A percentile compares a stretch with the other conserved stretches of the same genome.
phyloP scores from a whole-genome alignment of 73 alveolate genomes.

The Breviolum minutum region DNA sequence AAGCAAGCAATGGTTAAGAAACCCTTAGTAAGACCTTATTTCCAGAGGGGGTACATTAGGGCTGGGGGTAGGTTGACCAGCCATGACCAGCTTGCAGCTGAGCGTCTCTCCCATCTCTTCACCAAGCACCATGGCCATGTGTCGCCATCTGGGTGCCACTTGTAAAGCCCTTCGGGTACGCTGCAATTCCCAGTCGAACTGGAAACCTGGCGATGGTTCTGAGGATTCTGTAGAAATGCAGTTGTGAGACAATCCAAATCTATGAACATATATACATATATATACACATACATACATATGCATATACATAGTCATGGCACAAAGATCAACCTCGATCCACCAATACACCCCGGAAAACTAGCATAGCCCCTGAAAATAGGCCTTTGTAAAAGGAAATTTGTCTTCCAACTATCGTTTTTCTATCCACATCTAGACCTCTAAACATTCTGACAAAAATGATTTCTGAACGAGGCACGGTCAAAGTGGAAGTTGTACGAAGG shows the following conservation, averaged over 20 bases:
- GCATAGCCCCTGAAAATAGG: too few species aligned
- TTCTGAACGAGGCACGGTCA: neutral
- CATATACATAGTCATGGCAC: too few species aligned
- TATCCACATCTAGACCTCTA: too few species aligned
- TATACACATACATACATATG: neutral
- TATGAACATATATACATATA: neutral
- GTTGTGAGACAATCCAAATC: neutral
- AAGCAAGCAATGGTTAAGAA: neutral
- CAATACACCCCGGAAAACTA: too few species aligned
- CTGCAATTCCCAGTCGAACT: slow-evolving; percentile 53
- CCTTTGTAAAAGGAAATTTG: too few species aligned
- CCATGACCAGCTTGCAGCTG: neutral
- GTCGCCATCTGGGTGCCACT: neutral
- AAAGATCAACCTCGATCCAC: too few species aligned
- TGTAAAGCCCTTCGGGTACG: slow-evolving; percentile 25
- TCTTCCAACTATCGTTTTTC: too few species aligned
- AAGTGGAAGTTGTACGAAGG: slow-evolving; percentile 66
- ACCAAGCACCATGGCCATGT: neutral
- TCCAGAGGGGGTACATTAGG: neutral
- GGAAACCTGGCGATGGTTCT: neutral
- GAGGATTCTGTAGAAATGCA: neutral
- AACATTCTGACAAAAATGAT: neutral
- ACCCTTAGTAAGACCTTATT: neutral
- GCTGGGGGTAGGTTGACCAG: neutral
- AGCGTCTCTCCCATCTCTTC: neutral